A percentile compares a stretch with the other conserved stretches of the same genome.
Conservation (phyloP, 176 grass and related monocot species). For the Carex parvula region DNA sequence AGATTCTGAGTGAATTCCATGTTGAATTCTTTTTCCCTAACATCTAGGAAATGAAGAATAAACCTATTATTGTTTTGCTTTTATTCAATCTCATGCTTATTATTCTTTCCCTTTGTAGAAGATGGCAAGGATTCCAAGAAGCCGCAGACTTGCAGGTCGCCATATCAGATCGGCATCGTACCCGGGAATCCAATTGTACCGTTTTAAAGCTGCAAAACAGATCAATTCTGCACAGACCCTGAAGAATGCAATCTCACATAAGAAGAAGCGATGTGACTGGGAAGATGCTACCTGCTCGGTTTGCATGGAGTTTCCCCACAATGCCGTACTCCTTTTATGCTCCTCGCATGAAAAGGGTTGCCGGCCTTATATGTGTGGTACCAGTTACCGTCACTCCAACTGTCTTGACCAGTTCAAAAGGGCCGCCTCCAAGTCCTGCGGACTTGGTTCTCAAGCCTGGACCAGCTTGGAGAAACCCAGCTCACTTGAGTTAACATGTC, state of each 20-base stretch:
- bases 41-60: neutral
- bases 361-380: conserved; percentile 94
- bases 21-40: neutral
- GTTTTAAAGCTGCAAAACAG: conserved; percentile 46
- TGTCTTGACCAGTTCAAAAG: conserved; percentile 97
- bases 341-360: conserved; percentile 98
- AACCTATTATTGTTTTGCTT: neutral
- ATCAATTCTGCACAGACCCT: conserved; percentile 18
- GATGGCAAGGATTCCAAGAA: conserved; percentile 68
- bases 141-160: conserved; percentile 58
- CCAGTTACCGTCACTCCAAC: conserved; percentile 81
- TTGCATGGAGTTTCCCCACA: conserved; percentile 94
- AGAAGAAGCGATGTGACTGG: conserved; percentile 73
- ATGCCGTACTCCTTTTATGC: conserved; percentile 93
- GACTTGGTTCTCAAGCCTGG: conserved; percentile 18
- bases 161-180: conserved; percentile 63
- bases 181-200: conserved; percentile 57
- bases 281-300: conserved; percentile 93
- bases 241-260: conserved; percentile 44
- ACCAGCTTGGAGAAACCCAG: conserved; percentile 46
- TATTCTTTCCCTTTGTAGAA: conserved; percentile 27
- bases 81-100: neutral
- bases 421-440: conserved; percentile 62
- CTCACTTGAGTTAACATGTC: conserved; percentile 63
- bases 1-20: neutral